A percentile compares a stretch with the other conserved stretches of the same genome.
phyloP scores from a whole-genome alignment of 2,329 filamentous ascomycete species.

The Teratosphaeriaceae sp. region DNA sequence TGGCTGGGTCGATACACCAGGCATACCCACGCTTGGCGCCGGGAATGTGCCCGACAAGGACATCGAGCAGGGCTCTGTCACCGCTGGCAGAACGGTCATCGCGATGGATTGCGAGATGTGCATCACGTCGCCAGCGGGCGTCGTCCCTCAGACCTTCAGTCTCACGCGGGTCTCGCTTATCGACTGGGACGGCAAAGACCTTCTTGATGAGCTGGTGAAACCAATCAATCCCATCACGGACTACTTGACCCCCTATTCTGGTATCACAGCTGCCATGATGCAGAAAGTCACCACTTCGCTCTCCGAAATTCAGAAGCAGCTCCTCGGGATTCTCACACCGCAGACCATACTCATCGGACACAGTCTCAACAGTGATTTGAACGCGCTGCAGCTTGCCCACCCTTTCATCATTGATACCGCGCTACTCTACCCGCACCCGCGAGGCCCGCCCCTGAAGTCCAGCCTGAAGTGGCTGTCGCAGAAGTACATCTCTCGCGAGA shows the following conservation, averaged over 20 bases:
- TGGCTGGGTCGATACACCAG: conserved; percentile 76
- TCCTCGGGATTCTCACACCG: conserved; percentile 63
- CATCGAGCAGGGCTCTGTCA: conserved; percentile 74
- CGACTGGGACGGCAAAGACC: conserved; percentile 72
- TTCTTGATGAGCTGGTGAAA: conserved; percentile 89
- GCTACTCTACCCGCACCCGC: conserved; percentile 81
- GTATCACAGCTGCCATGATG: conserved; percentile 83
- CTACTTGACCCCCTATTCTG: conserved; percentile 80
- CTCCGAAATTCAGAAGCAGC: conserved; percentile 69
- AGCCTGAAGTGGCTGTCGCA: conserved; percentile 84
- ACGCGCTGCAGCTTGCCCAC: conserved; percentile 77
- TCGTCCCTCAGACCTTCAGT: conserved; percentile 61
- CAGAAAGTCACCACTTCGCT: conserved; percentile 77
- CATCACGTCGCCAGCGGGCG: conserved; percentile 55
- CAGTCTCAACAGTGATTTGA: conserved; percentile 76
- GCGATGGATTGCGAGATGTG: conserved; percentile 98
- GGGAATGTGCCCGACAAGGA: conserved; percentile 61
- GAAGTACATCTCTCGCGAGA: conserved; percentile 78
- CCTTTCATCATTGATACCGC: conserved; percentile 92
- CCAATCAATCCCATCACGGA: conserved; percentile 81
- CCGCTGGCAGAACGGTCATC: conserved; percentile 69
- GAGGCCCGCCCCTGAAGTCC: conserved; percentile 82
- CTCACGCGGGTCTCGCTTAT: conserved; percentile 85
- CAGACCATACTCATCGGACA: conserved; percentile 72
- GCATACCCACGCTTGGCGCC: conserved; percentile 58